Evolutionary conservation across 2,329 filamentous ascomycete species (phyloP), one percentile per base, ranked within the genome.

Genomic region (Talaromyces atroroseus): DNA sequence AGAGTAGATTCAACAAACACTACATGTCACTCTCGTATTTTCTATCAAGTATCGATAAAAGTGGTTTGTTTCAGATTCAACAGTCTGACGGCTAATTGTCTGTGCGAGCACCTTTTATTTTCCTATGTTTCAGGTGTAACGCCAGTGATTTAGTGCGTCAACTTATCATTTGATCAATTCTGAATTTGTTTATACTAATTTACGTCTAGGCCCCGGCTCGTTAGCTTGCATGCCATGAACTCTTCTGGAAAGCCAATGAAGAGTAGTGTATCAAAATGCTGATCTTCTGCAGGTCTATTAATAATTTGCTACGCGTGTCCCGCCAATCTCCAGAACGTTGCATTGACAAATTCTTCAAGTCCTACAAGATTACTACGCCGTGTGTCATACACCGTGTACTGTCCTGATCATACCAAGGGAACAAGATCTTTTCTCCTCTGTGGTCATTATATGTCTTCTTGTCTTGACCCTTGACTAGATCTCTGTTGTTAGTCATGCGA

Each of bases 51-150:
- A 8, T 29, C 36, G n/a, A 40, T 18, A 40, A 18, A 40, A 40
- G 16, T 14, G 2, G 16, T 40, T 42, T 42, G 40, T 42, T 42
- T 42, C 40, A 42, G n/a, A 42, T 6, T 42, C 40, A 16, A 42
- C 21, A 42, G 18, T 42, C n/a, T 12, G 18, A 29, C 4, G 36
- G 5, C 34, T 38, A 18, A 23, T 32, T 23, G 38, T 47, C 51
- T 29, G 51, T 53, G 51, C 51, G 51, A 6, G 42, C 47, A 53
- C 20, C 29, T 44, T 36, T 52, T 44, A 20, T 42, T 38, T 51
- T 42, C n/a, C 26, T 21, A 23, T 16, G 49, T 32, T 52, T 52
- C n/a, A 52, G 26, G 7, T 29, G 38, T 8, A 44, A 51, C n/a
- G 20, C 20, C 23, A 36, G n/a, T 50, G 23, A 26, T 44, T 52